Evolutionary conservation across 1,284 basidiomycete genomes (phyloP).

Genomic region (Ustilago esculenta): DNA sequence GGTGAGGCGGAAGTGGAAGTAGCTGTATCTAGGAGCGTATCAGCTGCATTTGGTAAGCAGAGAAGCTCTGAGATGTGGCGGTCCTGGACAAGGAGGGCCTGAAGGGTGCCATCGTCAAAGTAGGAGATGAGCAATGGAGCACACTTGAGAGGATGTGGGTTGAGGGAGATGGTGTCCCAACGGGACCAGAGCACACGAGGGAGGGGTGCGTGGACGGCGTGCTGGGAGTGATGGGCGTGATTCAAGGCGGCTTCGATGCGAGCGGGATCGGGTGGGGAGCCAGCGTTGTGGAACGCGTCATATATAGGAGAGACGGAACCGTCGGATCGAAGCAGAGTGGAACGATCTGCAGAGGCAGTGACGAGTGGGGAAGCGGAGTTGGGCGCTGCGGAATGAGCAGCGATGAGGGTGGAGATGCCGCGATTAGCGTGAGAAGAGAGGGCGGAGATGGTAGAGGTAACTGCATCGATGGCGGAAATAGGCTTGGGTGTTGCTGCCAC

Average conservation of each 20-base stretch:
- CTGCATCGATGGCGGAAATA: conserved; percentile 30
- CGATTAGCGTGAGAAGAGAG: conserved; percentile 42
- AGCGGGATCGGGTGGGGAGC: conserved; percentile 12
- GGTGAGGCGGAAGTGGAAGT: not conserved
- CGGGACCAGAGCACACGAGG: conserved; percentile 35
- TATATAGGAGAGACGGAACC: conserved; percentile 47
- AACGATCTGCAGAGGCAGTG: conserved; percentile 3
- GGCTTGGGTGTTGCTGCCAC: conserved; percentile 31
- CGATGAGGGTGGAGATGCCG: conserved; percentile 30
- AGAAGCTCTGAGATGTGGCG: conserved; percentile 41
- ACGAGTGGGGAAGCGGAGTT: conserved; percentile 15
- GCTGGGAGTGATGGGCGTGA: not conserved
- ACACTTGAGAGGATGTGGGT: conserved; percentile 1
- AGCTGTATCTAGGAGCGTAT: conserved; percentile 1
- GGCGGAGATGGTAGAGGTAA: conserved; percentile 40
- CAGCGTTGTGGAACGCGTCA: conserved; percentile 42
- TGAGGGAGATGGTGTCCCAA: conserved; percentile 32
- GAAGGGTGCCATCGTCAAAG: conserved; percentile 34
- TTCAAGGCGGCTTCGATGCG: conserved; percentile 21
- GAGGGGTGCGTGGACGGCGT: not conserved
- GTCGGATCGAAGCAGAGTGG: conserved; percentile 23
- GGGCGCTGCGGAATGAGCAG: conserved; percentile 12
- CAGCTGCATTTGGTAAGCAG: conserved; percentile 20
- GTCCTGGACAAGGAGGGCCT: conserved; percentile 30
- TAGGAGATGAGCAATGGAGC: conserved; percentile 33